Evolutionary conservation across 495 filamentous ascomycete species (phyloP), one percentile per base, ranked within the genome.

Genomic region (Daldinia grandis): DNA sequence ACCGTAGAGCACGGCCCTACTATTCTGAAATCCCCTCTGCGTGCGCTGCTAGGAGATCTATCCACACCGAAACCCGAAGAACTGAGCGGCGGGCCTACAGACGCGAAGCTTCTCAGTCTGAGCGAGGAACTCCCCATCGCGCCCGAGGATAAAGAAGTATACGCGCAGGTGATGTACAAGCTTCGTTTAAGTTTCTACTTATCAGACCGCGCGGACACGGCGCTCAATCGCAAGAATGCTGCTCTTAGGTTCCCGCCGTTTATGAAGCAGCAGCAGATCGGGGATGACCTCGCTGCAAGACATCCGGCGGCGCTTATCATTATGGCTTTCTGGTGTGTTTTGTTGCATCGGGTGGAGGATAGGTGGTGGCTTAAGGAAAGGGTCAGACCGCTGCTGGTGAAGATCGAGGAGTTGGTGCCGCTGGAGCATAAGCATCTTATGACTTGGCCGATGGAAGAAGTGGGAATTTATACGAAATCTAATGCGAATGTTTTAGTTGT

Each of bases 261-360:
- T 37, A 55, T 68, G 53, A 44, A 33, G 19, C n/a, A 30, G 17
- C 33, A 63, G 24, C 66, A 25, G 4, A 30, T 76, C 15, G 44
- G 62, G 21, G 63, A 30, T 15, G 55, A 58, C 7, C 62, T 73
- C 5, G 66, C 63, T 1, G 59, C 19, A 15, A 58, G 55, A 30
- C 47, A 35, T 3, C 66, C 67, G 30, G 56, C 67, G 24, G 71
- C 74, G n/a, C 67, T 76, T 2, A 49, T 76, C 0, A 9, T 74
- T 1, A 71, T 74, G 71, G 67, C 67, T 5, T 76, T 38, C n/a
- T 76, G 74, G 74, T 74, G 70, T 27, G 60, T 76, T 5, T 42
- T 76, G 54, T 9, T 76, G 12, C 58, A 76, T 24, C 67, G 74
- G 10, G 71, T 71, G 5, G 56, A 74, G 59, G 61, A 69, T 7